Conservation (phyloP, 1,284 basidiomycete genomes). For the Gymnopus androsaceus region DNA sequence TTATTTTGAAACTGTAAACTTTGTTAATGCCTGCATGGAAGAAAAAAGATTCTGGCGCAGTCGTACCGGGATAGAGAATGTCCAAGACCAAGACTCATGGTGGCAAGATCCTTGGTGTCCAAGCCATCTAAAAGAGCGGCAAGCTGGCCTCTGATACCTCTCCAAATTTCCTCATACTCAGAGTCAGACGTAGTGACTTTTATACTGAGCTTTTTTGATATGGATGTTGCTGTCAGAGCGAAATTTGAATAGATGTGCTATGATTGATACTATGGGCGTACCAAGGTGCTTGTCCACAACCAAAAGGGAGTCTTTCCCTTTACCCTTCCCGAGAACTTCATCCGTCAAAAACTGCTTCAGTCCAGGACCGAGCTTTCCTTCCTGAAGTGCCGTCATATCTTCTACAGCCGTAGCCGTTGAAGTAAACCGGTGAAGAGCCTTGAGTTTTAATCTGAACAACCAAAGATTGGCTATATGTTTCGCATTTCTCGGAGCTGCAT, state of each 20-base stretch:
- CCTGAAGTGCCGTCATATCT: constrained; percentile 91
- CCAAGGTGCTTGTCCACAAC: constrained; percentile 93
- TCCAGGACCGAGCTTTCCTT: constrained; percentile 90
- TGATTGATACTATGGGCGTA: constrained; percentile 39
- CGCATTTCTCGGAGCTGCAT: background rate
- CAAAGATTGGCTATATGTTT: background rate
- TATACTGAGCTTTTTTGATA: constrained; percentile 93
- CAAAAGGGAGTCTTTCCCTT: constrained; percentile 84
- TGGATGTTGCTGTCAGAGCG: constrained; percentile 67
- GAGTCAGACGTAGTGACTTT: constrained; percentile 64
- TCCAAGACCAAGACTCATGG: constrained; percentile 96
- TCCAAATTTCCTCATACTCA: constrained; percentile 79
- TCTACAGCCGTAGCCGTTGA: constrained; percentile 99
- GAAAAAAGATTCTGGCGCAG: constrained; percentile 19
- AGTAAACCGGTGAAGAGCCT: constrained; percentile 94
- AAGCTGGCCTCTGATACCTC: constrained; percentile 92
- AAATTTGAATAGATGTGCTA: constrained; percentile 1
- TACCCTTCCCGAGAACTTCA: constrained; percentile 85
- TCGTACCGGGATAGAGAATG: constrained; percentile 88
- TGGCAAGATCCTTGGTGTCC: constrained; percentile 94
- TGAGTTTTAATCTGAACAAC: constrained; percentile 78
- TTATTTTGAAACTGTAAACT: constrained; percentile 88
- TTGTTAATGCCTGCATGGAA: constrained; percentile 2
- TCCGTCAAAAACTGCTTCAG: constrained; percentile 93
- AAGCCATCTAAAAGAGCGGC: constrained; percentile 85